phyloP scores from a whole-genome alignment of 495 filamentous ascomycete genomes.

The Tetracladium marchalianum region DNA sequence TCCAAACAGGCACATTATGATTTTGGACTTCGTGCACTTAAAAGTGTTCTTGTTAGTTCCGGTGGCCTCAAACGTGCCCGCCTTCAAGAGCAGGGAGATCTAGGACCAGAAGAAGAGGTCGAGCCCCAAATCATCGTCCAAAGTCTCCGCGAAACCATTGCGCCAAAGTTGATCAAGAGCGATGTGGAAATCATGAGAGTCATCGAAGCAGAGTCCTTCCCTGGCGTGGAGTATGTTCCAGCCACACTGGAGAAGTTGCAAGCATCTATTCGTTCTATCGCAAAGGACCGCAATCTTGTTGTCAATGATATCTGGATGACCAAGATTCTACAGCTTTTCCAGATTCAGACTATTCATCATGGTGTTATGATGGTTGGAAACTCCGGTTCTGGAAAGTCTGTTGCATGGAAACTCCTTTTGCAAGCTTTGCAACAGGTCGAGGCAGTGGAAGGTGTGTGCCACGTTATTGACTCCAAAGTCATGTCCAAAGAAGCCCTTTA shows the following conservation, averaged over 20 bases:
- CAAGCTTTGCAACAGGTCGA: constrained; percentile 87
- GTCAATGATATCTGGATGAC: constrained; percentile 93
- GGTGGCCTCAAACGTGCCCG: constrained; percentile 87
- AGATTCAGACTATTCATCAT: constrained; percentile 95
- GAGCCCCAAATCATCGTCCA: constrained; percentile 99
- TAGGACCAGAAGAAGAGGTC: constrained; percentile 62
- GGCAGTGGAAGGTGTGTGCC: constrained; percentile 83
- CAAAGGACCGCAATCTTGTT: constrained; percentile 70
- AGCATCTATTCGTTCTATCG: constrained; percentile 71
- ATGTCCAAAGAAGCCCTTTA: constrained; percentile 99
- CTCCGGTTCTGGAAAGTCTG: constrained; percentile 90
- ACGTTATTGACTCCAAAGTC: constrained; percentile 98
- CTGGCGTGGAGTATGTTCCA: constrained; percentile 84
- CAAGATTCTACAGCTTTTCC: constrained; percentile 90
- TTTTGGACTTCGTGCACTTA: constrained; percentile 92
- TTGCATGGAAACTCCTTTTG: constrained; percentile 88
- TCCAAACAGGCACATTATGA: constrained; percentile 99
- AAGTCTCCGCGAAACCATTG: constrained; percentile 96
- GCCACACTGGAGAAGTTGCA: constrained; percentile 73
- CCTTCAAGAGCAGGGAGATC: constrained; percentile 41
- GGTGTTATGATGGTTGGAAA: constrained; percentile 99
- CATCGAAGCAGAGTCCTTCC: constrained; percentile 82
- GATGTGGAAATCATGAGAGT: constrained; percentile 82
- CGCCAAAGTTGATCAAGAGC: constrained; percentile 83
- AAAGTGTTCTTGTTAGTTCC: constrained; percentile 96